Evolutionary conservation across 2,329 filamentous ascomycete species (phyloP).

Genomic region (Phyllosticta capitalensis): DNA sequence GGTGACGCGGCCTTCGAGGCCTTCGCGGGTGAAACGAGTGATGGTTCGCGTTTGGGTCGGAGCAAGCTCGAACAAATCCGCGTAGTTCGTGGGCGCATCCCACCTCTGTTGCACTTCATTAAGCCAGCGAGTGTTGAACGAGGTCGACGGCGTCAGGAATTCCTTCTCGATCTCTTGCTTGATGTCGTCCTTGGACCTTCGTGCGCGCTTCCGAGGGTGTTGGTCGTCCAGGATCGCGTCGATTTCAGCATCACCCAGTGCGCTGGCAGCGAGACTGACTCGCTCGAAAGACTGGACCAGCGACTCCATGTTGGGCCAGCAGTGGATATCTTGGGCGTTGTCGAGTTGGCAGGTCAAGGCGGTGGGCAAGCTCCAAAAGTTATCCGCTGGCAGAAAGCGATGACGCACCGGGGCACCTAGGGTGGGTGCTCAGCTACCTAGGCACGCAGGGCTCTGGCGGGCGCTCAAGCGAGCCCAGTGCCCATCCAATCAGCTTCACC

Average conservation of each 20-base stretch:
- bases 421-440: no score
- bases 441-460: background rate
- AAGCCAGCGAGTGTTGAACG: conserved; percentile 78
- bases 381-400: no score
- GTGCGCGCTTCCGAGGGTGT: conserved; percentile 42
- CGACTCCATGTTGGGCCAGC: conserved; percentile 20
- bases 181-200: conserved; percentile 51
- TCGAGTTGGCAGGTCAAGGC: background rate
- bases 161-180: conserved; percentile 64
- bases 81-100: conserved; percentile 71
- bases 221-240: conserved; percentile 50
- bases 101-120: conserved; percentile 82
- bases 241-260: conserved; percentile 29
- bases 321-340: background rate
- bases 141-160: conserved; percentile 68
- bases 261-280: conserved; percentile 36
- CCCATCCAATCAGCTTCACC: background rate
- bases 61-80: conserved; percentile 76
- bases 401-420: no score
- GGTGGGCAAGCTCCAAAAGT: no score
- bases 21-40: conserved; percentile 82
- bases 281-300: conserved; percentile 43
- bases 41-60: conserved; percentile 92
- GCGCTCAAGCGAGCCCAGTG: background rate
- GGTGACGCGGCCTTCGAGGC: conserved; percentile 83